Conservation (phyloP, 345 rosid genomes). For the Capsella bursapastoris region DNA sequence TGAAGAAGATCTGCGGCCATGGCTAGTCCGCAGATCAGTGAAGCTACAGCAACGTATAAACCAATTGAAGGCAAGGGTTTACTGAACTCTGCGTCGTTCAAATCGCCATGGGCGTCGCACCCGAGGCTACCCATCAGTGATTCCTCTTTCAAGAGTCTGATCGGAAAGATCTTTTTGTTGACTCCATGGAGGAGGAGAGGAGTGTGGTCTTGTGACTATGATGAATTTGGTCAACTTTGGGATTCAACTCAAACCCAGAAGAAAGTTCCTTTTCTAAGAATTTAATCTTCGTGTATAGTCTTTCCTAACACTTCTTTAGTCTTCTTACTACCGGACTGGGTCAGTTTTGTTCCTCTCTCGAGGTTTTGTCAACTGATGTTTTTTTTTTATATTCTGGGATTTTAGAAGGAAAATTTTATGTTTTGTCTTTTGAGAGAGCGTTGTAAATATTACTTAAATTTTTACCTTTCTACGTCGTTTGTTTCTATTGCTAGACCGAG, state of each 20-base stretch:
- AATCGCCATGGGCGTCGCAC: slow-evolving; percentile 67
- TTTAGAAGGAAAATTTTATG: too few species aligned
- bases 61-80: slow-evolving; percentile 89
- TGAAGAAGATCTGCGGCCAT: slow-evolving; percentile 72
- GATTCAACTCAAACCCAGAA: not conserved
- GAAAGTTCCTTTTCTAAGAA: not conserved
- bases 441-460: too few species aligned
- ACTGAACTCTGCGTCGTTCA: slow-evolving; percentile 62
- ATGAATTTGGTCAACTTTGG: not conserved
- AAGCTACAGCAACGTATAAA: slow-evolving; percentile 75
- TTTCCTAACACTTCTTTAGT: too few species aligned
- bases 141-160: not conserved
- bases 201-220: not conserved
- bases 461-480: too few species aligned
- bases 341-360: too few species aligned
- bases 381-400: too few species aligned
- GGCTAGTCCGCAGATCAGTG: slow-evolving; percentile 68
- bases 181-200: slow-evolving; percentile 13
- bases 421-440: too few species aligned
- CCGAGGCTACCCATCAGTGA: slow-evolving; percentile 55
- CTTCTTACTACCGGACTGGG: too few species aligned
- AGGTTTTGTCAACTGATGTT: too few species aligned
- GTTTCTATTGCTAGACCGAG: too few species aligned
- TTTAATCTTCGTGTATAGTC: too few species aligned
- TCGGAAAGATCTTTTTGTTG: not conserved